A percentile compares a stretch with the other conserved stretches of the same genome.
phyloP scores from a whole-genome alignment of 1,284 basidiomycete genomes.

The Trichosporon sp. region DNA sequence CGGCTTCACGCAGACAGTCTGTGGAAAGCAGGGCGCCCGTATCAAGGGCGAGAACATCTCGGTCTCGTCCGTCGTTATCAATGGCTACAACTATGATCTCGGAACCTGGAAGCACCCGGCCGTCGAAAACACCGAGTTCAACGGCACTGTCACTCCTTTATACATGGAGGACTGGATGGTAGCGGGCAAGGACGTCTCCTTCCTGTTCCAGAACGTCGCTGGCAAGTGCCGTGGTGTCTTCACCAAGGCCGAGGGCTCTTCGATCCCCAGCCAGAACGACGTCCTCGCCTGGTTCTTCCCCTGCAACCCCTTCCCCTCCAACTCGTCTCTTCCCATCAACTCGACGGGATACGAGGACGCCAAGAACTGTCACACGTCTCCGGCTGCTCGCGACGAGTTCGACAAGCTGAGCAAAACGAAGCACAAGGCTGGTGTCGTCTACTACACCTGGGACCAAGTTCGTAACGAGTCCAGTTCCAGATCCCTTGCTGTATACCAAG shows the following conservation, averaged over 20 bases:
- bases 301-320: constrained; percentile 80
- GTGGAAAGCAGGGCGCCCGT: constrained; percentile 69
- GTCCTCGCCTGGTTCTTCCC: constrained; percentile 81
- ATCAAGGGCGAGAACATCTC: constrained; percentile 73
- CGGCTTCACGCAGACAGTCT: constrained; percentile 95
- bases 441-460: constrained; percentile 86
- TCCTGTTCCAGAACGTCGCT: constrained; percentile 91
- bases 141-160: constrained; percentile 75
- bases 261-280: constrained; percentile 55
- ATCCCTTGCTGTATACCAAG: constrained; percentile 38
- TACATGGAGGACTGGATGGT: constrained; percentile 69
- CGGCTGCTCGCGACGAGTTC: constrained; percentile 56
- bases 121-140: constrained; percentile 58
- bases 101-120: constrained; percentile 75
- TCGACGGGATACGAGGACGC: constrained; percentile 59
- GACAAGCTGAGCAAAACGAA: background rate
- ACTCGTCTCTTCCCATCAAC: constrained; percentile 61
- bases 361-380: constrained; percentile 68
- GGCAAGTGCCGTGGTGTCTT: constrained; percentile 72
- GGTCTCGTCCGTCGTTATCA: constrained; percentile 78
- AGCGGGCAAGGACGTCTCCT: constrained; percentile 79
- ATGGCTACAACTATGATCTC: constrained; percentile 90
- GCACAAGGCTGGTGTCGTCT: constrained; percentile 71
- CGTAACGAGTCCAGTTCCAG: constrained; percentile 45
- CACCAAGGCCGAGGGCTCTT: constrained; percentile 58